Evolutionary conservation across 139 green algal genomes (phyloP), one percentile per base, ranked within the genome.

Genomic region (Haematococcus lacustris): DNA sequence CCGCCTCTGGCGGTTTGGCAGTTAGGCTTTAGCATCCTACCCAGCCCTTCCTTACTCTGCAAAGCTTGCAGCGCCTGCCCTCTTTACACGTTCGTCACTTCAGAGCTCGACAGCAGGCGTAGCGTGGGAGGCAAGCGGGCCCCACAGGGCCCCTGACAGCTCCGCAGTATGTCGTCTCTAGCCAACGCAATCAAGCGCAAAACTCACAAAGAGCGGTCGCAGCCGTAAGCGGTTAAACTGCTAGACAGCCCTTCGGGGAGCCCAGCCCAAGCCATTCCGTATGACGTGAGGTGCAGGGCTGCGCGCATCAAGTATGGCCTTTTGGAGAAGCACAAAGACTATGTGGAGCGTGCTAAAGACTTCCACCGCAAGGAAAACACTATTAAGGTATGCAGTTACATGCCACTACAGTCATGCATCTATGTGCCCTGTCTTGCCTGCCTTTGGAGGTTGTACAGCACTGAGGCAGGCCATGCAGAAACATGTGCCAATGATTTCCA

Each of bases 291-390:
- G 1, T 72, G 53, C 78, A 89, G 84, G 32, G 79, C 82, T 51
- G 75, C 80, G 7, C 81, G 91, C 9, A 76, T 84, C 28, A 86
- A 87, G 70, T 90, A 86, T 80, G 94, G 94, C 2, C 70, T 98
- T 59, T 84, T 98, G 1, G 94, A 98, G 71, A 98, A 98, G 82
- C 89, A 98, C 41, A 98, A 97, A 74, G 94, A 98, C 78, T 98
- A 98, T 73, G 64, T 92, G 35, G 75, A 92, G 62, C 92, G 94
- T 64, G 94, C 94, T 1, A 76, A 81, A 13, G 91, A 98, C 74
- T 98, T 93, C 65, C 93, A 98, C 75, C 85, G 85, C 53, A 98
- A 98, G 81, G 88, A 98, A 67, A 82, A 92, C 25, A 78, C 88
- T 3, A 82, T 98, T 66, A 90, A 93, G 84, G 91, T 93, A 37